Evolutionary conservation across 345 rosid species (phyloP).

Genomic region (Eucalyptus decipiens): DNA sequence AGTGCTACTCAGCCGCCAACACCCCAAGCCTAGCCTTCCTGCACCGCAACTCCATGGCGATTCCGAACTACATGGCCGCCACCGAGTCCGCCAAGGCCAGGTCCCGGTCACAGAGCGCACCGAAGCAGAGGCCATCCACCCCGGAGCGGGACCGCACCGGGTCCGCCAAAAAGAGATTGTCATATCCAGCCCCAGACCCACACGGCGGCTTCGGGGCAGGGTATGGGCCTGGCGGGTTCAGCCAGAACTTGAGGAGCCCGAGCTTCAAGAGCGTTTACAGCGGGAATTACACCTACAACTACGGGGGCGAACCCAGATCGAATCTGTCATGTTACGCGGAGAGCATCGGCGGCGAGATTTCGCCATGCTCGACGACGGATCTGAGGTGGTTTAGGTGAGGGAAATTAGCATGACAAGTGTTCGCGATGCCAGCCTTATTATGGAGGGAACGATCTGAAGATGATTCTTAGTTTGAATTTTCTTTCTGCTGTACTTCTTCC

Average conservation of each 20-base stretch:
- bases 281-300: slow-evolving; percentile 5
- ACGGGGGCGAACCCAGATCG: slow-evolving; percentile 31
- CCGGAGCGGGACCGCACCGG: slow-evolving; percentile 33
- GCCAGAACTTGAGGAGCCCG: slow-evolving; percentile 45
- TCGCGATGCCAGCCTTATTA: neutral
- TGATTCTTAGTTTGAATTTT: neutral
- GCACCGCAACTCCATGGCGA: neutral
- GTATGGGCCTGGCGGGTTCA: neutral
- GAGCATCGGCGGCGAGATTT: slow-evolving; percentile 46
- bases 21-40: slow-evolving; percentile 24
- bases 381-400: slow-evolving; percentile 49
- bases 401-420: too few relatives aligned
- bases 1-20: slow-evolving; percentile 17
- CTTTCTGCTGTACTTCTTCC: neutral
- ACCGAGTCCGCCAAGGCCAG: slow-evolving; percentile 85
- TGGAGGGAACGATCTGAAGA: neutral
- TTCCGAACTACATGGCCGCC: slow-evolving; percentile 81
- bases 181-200: slow-evolving; percentile 37
- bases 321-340: slow-evolving; percentile 32
- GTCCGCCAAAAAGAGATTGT: slow-evolving; percentile 59
- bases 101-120: slow-evolving; percentile 66
- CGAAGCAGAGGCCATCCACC: slow-evolving; percentile 50
- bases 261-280: slow-evolving; percentile 61
- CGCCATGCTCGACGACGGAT: slow-evolving; percentile 60
- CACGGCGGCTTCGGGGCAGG: neutral